These are phyloP conservation scores for Coleophoma eucalyptorum DNA, from an alignment of 2,329 filamentous ascomycete genomes.

Conservation along the genomic window DNA sequence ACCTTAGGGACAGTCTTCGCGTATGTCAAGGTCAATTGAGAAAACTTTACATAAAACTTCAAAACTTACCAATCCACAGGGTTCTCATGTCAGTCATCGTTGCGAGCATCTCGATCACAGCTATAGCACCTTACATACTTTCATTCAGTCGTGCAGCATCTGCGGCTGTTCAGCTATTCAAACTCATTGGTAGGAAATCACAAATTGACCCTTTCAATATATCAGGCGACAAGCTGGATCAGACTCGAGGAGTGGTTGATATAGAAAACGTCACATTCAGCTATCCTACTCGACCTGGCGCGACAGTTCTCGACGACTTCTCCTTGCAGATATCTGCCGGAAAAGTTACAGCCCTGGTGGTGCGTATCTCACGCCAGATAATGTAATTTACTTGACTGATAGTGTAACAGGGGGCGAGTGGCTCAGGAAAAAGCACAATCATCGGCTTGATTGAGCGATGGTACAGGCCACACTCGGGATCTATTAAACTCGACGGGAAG, in stretches of 20 bases:
- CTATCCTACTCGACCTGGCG: constrained; percentile 81
- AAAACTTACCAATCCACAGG: constrained; percentile 1
- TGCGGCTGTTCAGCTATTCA: constrained; percentile 83
- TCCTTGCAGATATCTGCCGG: constrained; percentile 70
- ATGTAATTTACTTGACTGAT: no score
- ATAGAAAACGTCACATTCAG: constrained; percentile 54
- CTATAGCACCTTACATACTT: constrained; percentile 71
- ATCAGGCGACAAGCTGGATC: constrained; percentile 66
- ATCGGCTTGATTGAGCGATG: constrained; percentile 49
- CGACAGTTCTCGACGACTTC: constrained; percentile 84
- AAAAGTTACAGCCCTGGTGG: constrained; percentile 87
- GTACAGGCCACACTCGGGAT: constrained; percentile 31
- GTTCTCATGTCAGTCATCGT: constrained; percentile 6
- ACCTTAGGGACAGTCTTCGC: constrained; percentile 7
- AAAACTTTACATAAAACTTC: constrained; percentile 2
- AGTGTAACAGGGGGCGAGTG: constrained; percentile 86
- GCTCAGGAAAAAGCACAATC: constrained; percentile 69
- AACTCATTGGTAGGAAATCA: constrained; percentile 81
- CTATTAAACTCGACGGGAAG: constrained; percentile 14
- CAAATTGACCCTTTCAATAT: constrained; percentile 73
- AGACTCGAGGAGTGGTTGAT: constrained; percentile 65
- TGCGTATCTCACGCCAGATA: no score
- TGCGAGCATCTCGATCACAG: constrained; percentile 82
- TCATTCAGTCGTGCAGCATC: constrained; percentile 58
- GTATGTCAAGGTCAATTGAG: constrained; percentile 5